These are phyloP conservation scores for Pyracantha coccinea DNA, from an alignment of 331 rosid genomes.

Conservation along the genomic window DNA sequence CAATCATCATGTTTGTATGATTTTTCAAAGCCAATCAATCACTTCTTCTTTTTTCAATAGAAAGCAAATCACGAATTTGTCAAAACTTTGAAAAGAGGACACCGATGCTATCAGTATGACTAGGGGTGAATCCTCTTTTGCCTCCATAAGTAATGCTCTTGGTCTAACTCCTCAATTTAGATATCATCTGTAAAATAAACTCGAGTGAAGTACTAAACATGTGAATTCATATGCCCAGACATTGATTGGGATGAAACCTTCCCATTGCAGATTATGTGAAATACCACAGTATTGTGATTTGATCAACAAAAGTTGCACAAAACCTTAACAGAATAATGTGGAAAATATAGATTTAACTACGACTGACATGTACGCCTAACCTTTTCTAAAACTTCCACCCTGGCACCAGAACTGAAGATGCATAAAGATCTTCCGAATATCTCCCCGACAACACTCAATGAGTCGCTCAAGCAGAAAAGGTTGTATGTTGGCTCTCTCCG, in stretches of 20 bases:
- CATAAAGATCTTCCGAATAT: constrained; percentile 70
- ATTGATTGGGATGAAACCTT: not conserved
- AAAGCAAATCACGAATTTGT: not conserved
- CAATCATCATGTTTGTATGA: not conserved
- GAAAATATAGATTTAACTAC: not conserved
- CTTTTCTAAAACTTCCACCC: constrained; percentile 47
- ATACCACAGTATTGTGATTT: not conserved
- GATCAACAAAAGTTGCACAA: not conserved
- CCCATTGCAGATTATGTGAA: not conserved
- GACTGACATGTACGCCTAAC: constrained; percentile 22
- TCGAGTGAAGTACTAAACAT: not conserved
- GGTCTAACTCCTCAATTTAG: not conserved
- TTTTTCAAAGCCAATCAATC: not conserved
- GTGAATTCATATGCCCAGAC: not conserved
- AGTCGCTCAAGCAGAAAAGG: constrained; percentile 59
- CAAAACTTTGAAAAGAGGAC: not conserved
- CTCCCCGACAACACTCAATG: constrained; percentile 57
- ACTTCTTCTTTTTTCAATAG: not conserved
- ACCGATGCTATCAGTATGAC: not conserved
- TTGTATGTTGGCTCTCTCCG: constrained; percentile 52
- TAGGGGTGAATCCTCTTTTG: not conserved
- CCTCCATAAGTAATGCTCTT: not conserved
- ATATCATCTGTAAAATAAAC: not conserved
- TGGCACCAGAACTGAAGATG: constrained; percentile 98
- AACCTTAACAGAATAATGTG: not conserved